Base-by-base conservation (phyloP, 2,329 filamentous ascomycete genomes). In the Trichocomaceae sp. region DNA sequence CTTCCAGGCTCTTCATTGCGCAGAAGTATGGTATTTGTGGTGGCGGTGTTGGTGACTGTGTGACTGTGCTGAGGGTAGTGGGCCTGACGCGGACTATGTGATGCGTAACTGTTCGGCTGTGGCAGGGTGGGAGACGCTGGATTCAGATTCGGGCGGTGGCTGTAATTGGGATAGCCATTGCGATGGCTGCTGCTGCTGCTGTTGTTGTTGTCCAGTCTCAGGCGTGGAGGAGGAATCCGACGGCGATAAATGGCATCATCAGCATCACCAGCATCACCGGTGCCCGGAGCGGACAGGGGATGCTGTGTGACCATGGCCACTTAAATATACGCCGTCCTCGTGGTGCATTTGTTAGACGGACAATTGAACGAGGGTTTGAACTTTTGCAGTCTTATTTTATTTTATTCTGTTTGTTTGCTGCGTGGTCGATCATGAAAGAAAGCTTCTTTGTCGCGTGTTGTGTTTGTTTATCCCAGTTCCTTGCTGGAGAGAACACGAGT, bases 221-320 rank as follows among this genome's bases (percentile, higher is more conserved):
- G 67, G 29, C 61, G 63, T 48, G 64, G 66, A 49, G 65, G 63
- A 51, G 63, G 64, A 26, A 60, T 57, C 57, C 63, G 65, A 58
- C 64, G 66, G 52, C 65, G 66, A 58, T 52, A 51, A 31, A 42
- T 29, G 41, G 33, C 22, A 37, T 64, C 60, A 58, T 65, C 65
- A 56, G 31, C 31, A 29, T 65, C 64, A 57, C 67, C 65, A 56
- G 31, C 31, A 29, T 65, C 64, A 57, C 67, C 64, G 64, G 44
- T 20, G 59, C 66, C 59, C 61, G 56, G 57, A 62, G 62, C 59
- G 65, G 64, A 59, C 64, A 64, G 61, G 65, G 68, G 61, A 70
- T 68, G 67, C 66, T 68, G 69, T 69, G 69, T 72, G 71, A 72
- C 70, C 71, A 73, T 73, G 68, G 71, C 69, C 71, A 73, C 71